These are phyloP conservation scores for Casaregolazyma suthepensis DNA, from an alignment of 1,139 yeast species.

Conservation along the genomic window DNA sequence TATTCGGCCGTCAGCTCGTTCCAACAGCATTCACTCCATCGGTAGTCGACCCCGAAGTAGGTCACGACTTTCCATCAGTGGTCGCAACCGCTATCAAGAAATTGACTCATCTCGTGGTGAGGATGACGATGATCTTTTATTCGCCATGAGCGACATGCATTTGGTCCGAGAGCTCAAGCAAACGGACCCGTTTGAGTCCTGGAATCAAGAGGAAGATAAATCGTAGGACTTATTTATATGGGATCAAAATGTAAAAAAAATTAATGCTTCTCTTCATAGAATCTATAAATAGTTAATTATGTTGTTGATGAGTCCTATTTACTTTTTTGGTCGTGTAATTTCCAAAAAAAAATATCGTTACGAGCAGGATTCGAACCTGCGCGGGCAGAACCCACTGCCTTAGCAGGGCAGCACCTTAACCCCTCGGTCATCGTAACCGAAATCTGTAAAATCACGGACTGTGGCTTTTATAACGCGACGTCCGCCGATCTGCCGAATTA, in stretches of 20 bases:
- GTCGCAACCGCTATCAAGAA: constrained; percentile 4
- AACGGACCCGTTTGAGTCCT: constrained; percentile 2
- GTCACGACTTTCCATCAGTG: constrained; percentile 7
- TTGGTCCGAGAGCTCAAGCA: constrained; percentile 12
- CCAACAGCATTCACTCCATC: constrained; percentile 1
- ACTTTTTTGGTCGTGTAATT: background rate
- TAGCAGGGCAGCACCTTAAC: constrained; percentile 88
- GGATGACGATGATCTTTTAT: constrained; percentile 75
- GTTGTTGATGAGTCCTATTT: background rate
- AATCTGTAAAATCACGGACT: background rate
- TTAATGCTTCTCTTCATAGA: background rate
- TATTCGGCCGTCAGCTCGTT: constrained; percentile 1
- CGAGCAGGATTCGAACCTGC: constrained; percentile 90
- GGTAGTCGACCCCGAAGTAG: constrained; percentile 6
- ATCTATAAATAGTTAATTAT: background rate
- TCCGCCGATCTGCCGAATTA: background rate
- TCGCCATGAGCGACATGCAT: constrained; percentile 89
- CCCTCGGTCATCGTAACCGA: constrained; percentile 67
- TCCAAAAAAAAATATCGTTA: constrained; percentile 48
- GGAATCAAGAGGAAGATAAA: constrained; percentile 1
- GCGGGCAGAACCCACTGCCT: constrained; percentile 82
- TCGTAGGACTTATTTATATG: background rate
- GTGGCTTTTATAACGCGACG: background rate
- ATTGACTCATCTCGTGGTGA: constrained; percentile 37
- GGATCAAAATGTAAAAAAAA: background rate